Evolutionary conservation across 805 yeast genomes (phyloP).

Genomic region (Lachancea cidri): DNA sequence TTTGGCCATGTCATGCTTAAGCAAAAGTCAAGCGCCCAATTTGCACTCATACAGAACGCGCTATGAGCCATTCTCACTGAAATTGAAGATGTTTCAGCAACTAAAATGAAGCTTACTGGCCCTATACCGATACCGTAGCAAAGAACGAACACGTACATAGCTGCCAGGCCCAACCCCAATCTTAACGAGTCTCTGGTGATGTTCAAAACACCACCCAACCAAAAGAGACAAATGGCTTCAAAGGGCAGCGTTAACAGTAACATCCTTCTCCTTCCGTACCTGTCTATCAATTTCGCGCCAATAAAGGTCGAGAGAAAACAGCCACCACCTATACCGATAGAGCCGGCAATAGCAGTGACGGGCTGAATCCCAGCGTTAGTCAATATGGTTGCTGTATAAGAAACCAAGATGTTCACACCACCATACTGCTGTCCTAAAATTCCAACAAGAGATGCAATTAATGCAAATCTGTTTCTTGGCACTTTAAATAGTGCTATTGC

Average conservation of each 20-base stretch:
- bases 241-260: constrained; percentile 55
- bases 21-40: constrained; percentile 39
- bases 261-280: constrained; percentile 47
- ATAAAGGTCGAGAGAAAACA: constrained; percentile 43
- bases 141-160: constrained; percentile 42
- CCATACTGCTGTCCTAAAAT: constrained; percentile 53
- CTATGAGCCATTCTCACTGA: constrained; percentile 44
- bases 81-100: constrained; percentile 50
- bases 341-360: constrained; percentile 42
- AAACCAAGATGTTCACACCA: constrained; percentile 49
- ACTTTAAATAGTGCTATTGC: constrained; percentile 39
- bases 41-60: constrained; percentile 46
- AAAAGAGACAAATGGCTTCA: constrained; percentile 49
- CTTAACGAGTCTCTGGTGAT: constrained; percentile 35
- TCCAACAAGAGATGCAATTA: constrained; percentile 44
- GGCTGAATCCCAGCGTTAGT: constrained; percentile 40
- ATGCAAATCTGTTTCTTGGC: constrained; percentile 47
- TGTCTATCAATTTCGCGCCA: constrained; percentile 45
- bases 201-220: constrained; percentile 45
- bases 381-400: constrained; percentile 46
- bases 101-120: constrained; percentile 49
- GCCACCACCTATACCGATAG: constrained; percentile 47
- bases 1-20: constrained; percentile 55
- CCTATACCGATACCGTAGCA: constrained; percentile 50
- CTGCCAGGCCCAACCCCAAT: constrained; percentile 40